phyloP scores from a whole-genome alignment of 2,329 filamentous ascomycete genomes.

The Talaromyces sp. region DNA sequence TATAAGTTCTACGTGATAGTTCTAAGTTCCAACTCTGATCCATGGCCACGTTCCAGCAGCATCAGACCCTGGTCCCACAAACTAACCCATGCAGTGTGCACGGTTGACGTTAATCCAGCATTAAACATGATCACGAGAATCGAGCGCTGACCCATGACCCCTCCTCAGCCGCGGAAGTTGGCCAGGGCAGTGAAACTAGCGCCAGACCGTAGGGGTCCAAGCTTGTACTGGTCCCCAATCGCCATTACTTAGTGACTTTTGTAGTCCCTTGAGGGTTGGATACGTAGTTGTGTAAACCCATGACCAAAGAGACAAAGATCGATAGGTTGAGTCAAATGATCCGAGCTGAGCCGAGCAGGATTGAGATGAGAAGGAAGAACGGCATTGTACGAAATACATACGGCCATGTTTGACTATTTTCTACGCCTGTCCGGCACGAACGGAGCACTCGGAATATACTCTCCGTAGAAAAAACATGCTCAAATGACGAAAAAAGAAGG shows the following conservation, averaged over 20 bases:
- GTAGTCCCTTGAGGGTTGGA: too few relatives aligned
- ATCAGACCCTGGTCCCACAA: not conserved
- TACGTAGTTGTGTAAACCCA: too few relatives aligned
- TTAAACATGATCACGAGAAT: not conserved
- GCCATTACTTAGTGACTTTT: too few relatives aligned
- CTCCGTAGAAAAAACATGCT: not conserved
- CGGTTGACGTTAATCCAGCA: too few relatives aligned
- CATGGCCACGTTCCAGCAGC: not conserved
- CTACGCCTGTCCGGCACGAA: too few relatives aligned
- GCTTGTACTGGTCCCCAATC: not conserved
- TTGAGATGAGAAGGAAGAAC: too few relatives aligned
- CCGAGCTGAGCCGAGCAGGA: too few relatives aligned
- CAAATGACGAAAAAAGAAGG: not conserved
- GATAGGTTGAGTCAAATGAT: too few relatives aligned
- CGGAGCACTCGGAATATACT: not conserved
- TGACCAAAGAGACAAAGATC: too few relatives aligned
- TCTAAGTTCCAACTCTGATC: not conserved
- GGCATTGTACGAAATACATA: too few relatives aligned
- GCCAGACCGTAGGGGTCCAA: not conserved
- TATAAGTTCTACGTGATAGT: not conserved
- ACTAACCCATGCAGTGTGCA: not conserved
- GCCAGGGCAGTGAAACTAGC: conserved; percentile 1
- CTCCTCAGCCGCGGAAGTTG: not conserved
- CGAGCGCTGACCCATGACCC: not conserved
- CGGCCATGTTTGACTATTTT: too few relatives aligned